phyloP scores from a whole-genome alignment of 1,139 yeast species.

The Candida sojae region DNA sequence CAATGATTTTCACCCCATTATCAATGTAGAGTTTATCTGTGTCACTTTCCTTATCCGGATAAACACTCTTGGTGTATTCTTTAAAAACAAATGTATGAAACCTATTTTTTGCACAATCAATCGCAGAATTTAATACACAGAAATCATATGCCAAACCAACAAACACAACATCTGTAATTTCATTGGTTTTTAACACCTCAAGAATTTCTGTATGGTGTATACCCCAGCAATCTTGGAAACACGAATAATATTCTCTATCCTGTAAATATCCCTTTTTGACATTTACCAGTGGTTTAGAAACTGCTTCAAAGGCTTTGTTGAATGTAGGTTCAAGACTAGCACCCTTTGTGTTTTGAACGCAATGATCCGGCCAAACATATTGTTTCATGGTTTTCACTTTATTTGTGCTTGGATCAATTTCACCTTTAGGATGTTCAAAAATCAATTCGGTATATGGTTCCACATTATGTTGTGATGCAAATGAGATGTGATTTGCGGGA shows the following conservation, averaged over 20 bases:
- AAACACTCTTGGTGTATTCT: slow-evolving; percentile 46
- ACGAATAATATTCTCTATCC: slow-evolving; percentile 88
- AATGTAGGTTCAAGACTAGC: slow-evolving; percentile 58
- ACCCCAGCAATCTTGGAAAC: slow-evolving; percentile 80
- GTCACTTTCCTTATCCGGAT: slow-evolving; percentile 28
- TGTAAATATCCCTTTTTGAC: slow-evolving; percentile 70
- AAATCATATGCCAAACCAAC: slow-evolving; percentile 87
- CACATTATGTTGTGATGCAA: slow-evolving; percentile 67
- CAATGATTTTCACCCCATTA: slow-evolving; percentile 29
- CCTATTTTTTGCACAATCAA: slow-evolving; percentile 64
- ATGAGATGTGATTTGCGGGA: slow-evolving; percentile 74
- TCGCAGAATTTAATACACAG: slow-evolving; percentile 78
- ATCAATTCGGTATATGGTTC: slow-evolving; percentile 53
- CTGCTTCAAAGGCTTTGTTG: slow-evolving; percentile 22
- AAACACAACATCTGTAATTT: slow-evolving; percentile 62
- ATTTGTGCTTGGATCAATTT: slow-evolving; percentile 27
- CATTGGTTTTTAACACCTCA: slow-evolving; percentile 39
- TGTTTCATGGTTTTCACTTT: slow-evolving; percentile 34
- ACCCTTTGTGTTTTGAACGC: slow-evolving; percentile 72
- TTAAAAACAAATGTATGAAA: slow-evolving; percentile 62
- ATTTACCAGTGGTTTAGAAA: slow-evolving; percentile 33
- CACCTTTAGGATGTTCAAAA: slow-evolving; percentile 54
- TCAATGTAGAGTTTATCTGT: slow-evolving; percentile 30
- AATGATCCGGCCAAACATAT: slow-evolving; percentile 88
- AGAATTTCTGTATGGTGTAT: slow-evolving; percentile 68